Percentiles rank a stretch among this genome's conserved stretches.
These are phyloP conservation scores for Solanum paucissectum DNA, from an alignment of 257 asterid genomes.

Conservation along the genomic window DNA sequence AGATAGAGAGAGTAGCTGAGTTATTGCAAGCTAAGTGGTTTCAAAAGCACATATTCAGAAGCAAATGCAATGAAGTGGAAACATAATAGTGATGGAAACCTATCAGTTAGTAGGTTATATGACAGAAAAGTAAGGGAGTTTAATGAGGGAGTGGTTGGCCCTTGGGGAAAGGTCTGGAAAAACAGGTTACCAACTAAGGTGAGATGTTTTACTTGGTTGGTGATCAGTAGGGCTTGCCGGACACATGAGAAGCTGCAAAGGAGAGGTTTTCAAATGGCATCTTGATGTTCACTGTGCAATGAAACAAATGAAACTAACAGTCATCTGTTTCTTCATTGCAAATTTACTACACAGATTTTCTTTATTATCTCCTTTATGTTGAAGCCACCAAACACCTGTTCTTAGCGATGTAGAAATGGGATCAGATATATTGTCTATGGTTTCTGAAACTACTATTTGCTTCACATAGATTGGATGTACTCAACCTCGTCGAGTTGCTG, in stretches of 20 bases:
- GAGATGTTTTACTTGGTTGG: background rate
- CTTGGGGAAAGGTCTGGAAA: background rate
- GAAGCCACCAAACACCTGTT: background rate
- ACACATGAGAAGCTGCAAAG: background rate
- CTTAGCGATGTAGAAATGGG: background rate
- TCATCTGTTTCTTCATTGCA: background rate
- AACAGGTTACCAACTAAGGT: background rate
- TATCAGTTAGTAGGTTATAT: background rate
- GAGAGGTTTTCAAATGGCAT: background rate
- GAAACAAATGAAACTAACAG: background rate
- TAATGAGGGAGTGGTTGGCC: background rate
- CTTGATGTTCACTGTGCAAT: background rate
- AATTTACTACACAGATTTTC: background rate
- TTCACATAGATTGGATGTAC: conserved; percentile 74
- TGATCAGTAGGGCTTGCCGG: background rate
- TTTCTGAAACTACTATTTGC: background rate
- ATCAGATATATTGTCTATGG: background rate
- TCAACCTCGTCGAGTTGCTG: conserved; percentile 96
- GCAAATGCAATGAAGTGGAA: background rate
- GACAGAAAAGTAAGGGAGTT: background rate
- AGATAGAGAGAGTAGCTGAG: background rate
- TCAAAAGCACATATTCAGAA: background rate
- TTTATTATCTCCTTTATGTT: background rate
- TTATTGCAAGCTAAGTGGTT: background rate
- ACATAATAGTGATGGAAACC: background rate